phyloP scores from a whole-genome alignment of 2,329 filamentous ascomycete genomes.

The Stachybotrys chartarum region DNA sequence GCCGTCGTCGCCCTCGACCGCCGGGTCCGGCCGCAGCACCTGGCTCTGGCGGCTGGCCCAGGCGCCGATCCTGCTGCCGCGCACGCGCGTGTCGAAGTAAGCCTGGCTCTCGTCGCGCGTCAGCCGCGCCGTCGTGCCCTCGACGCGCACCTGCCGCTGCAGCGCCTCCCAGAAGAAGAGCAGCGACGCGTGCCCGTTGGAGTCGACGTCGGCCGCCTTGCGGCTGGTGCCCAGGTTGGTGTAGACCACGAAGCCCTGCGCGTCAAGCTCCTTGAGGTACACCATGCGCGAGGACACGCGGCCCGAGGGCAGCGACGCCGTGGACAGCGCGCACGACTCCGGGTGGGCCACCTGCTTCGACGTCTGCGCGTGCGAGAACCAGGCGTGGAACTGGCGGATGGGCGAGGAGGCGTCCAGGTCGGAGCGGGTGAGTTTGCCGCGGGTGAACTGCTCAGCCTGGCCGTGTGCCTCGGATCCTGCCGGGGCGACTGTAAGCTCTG shows the following conservation, averaged over 20 bases:
- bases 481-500: conserved; percentile 47
- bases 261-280: conserved; percentile 92
- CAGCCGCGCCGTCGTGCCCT: conserved; percentile 66
- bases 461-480: conserved; percentile 47
- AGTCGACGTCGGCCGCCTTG: conserved; percentile 59
- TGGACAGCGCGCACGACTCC: conserved; percentile 83
- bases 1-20: conserved; percentile 50
- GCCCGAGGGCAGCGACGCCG: conserved; percentile 74
- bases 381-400: conserved; percentile 77
- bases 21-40: conserved; percentile 48
- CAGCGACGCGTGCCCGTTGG: conserved; percentile 72
- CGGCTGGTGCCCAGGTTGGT: conserved; percentile 79
- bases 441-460: conserved; percentile 71
- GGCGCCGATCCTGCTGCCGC: conserved; percentile 79
- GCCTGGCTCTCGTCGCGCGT: conserved; percentile 62
- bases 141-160: conserved; percentile 86
- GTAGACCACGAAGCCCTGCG: conserved; percentile 90
- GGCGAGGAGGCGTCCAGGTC: conserved; percentile 59
- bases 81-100: conserved; percentile 61
- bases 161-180: conserved; percentile 86
- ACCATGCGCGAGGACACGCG: conserved; percentile 79
- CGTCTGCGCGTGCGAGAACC: conserved; percentile 71
- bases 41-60: conserved; percentile 90
- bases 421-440: conserved; percentile 48
- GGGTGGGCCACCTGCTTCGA: conserved; percentile 58